Percentiles rank a stretch among this genome's conserved stretches.
Evolutionary conservation across 2,329 filamentous ascomycete species (phyloP).

Genomic region (Ceratocystis lukuohia): DNA sequence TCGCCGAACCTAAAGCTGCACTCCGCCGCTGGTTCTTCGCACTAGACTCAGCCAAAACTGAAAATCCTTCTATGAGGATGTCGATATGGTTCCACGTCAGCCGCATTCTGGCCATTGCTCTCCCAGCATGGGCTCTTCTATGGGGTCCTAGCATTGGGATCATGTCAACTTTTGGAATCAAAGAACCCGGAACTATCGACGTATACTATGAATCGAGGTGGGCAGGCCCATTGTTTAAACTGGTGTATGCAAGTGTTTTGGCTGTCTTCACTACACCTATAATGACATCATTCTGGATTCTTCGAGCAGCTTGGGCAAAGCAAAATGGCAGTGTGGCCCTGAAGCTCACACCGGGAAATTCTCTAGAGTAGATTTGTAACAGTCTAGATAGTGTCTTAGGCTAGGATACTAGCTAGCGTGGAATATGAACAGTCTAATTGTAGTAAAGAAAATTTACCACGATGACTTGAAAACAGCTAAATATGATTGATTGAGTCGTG

Average conservation of each 20-base stretch:
- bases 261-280: conserved; percentile 35
- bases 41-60: conserved; percentile 25
- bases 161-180: conserved; percentile 29
- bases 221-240: conserved; percentile 39
- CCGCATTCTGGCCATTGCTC: conserved; percentile 26
- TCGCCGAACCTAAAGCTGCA: conserved; percentile 26
- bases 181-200: conserved; percentile 27
- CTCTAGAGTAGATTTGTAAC: not conserved
- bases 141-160: conserved; percentile 34
- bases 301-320: conserved; percentile 30
- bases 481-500: not conserved
- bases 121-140: conserved; percentile 31
- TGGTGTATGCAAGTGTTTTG: conserved; percentile 34
- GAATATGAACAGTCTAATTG: too few relatives aligned
- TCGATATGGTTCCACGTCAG: conserved; percentile 35
- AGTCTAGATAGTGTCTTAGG: not conserved
- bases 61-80: conserved; percentile 21
- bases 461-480: not conserved
- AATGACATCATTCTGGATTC: conserved; percentile 38
- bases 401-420: not conserved
- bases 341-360: not conserved
- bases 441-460: not conserved
- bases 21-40: conserved; percentile 33
- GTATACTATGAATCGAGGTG: conserved; percentile 33
- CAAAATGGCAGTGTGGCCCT: not conserved